Evolutionary conservation across 73 alveolate genomes (phyloP).

Genomic region (Blepharisma stoltei): DNA sequence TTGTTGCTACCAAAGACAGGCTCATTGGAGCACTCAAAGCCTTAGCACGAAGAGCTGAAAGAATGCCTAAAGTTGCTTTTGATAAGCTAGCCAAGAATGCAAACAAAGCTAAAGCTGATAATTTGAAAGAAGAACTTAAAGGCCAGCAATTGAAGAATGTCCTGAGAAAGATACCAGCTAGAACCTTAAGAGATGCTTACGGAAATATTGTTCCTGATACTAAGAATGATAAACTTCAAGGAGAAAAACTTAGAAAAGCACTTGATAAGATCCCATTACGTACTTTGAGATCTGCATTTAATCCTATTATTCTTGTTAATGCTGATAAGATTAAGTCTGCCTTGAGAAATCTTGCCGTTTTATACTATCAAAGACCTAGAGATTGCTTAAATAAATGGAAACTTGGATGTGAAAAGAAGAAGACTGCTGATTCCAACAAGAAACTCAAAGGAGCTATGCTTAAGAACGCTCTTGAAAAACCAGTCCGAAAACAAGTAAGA

Average conservation of each 20-base stretch:
- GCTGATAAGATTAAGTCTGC: background rate
- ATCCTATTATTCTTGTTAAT: background rate
- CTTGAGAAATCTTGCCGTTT: background rate
- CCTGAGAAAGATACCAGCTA: background rate
- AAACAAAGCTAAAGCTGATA: background rate
- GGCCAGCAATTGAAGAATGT: conserved; percentile 6
- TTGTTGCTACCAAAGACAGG: background rate
- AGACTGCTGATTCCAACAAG: background rate
- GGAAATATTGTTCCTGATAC: no score
- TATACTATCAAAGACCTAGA: background rate
- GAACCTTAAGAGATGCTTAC: background rate
- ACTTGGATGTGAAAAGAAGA: background rate
- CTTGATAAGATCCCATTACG: background rate
- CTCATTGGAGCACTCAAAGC: background rate
- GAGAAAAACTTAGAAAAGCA: conserved; percentile 14
- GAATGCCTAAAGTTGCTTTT: conserved; percentile 1
- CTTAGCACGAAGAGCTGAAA: background rate
- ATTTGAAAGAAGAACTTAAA: background rate
- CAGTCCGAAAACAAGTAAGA: background rate
- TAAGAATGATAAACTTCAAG: no score
- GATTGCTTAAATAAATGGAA: background rate
- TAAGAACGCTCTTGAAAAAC: background rate
- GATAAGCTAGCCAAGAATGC: background rate
- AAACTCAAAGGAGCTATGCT: no score
- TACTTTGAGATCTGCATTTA: background rate